Base-by-base conservation (phyloP, 371 early-diverging fungal species). In the Mucor piriformis region DNA sequence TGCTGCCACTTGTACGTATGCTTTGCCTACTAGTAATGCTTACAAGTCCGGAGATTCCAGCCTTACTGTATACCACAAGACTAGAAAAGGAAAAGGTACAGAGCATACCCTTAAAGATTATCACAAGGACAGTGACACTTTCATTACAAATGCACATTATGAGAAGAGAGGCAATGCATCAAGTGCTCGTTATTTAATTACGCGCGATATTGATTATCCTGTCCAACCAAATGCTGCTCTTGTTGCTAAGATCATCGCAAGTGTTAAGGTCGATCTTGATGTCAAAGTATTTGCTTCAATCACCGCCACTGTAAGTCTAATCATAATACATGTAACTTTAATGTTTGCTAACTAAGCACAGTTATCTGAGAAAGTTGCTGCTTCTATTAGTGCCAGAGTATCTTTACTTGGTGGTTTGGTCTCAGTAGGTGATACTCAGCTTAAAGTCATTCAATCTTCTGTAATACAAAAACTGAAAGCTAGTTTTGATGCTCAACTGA, bases 391-490 rank as follows among this genome's bases (percentile, higher is more conserved):
- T 5, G 37, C 69, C 13, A 50, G 58, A 10, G 64, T 69, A 40
- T 34, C 29, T 12, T 23, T 69, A 10, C 32, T 69, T 8, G 67
- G 61, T 34, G 73, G 73, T 32, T 18, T 59, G 3, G 15, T 69
- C 24, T 42, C 54, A 8, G 46, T 54, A 23, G 66, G 57, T 21
- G 56, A 63, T 43, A 35, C 52, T 20, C 47, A 66, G 7, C 20
- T 73, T 44, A 54, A 59, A 12, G 49, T 61, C 12, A 59, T 64
- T 23, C 48, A 66, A 53, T 51, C 57, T 23, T 47, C 63, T 53
- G 64, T 61, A n/a, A 13, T 73, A n/a, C 60, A 61, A 18, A 63
- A 64, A 13, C 61, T 73, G 50, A 50, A 64, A 47, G 42, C 50
- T 33, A 23, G 21, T 20, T 47, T 59, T 21, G 50, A 57, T 35